Evolutionary conservation across 257 asterid genomes (phyloP).

Genomic region (Anisodus acutangulus): DNA sequence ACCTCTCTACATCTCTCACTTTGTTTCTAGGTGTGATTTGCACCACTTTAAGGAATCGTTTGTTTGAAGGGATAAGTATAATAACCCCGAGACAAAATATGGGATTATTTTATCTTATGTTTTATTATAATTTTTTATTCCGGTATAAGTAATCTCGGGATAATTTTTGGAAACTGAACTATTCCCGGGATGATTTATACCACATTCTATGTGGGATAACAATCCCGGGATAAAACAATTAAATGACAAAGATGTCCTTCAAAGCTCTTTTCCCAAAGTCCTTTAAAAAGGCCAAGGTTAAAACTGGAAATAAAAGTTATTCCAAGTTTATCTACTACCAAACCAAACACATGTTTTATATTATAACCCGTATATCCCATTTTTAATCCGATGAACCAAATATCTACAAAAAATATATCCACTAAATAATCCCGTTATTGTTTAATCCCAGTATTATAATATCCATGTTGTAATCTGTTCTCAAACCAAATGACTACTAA

Average conservation of each 20-base stretch:
- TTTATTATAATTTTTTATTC: background rate
- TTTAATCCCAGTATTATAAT: background rate
- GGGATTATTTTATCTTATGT: constrained; percentile 2
- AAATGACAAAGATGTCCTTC: background rate
- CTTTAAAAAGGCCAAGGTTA: background rate
- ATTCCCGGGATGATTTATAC: background rate
- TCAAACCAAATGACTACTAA: constrained; percentile 5
- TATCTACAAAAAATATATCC: background rate
- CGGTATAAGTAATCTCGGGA: background rate
- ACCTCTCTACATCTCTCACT: constrained; percentile 15
- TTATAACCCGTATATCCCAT: background rate
- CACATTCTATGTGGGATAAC: constrained; percentile 9
- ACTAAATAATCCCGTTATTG: background rate
- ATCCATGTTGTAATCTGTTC: background rate
- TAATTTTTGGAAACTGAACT: background rate
- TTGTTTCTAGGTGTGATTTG: background rate
- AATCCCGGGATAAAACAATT: background rate
- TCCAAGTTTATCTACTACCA: constrained; percentile 9
- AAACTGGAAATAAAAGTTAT: background rate
- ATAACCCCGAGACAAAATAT: background rate
- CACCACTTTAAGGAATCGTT: background rate
- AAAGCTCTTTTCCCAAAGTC: background rate
- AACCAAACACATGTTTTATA: background rate
- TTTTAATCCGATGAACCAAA: background rate
- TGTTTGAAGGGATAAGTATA: constrained; percentile 3